Evolutionary conservation across 2,329 filamentous ascomycete species (phyloP), one percentile per base, ranked within the genome.

Genomic region (Rutstroemia sp.): DNA sequence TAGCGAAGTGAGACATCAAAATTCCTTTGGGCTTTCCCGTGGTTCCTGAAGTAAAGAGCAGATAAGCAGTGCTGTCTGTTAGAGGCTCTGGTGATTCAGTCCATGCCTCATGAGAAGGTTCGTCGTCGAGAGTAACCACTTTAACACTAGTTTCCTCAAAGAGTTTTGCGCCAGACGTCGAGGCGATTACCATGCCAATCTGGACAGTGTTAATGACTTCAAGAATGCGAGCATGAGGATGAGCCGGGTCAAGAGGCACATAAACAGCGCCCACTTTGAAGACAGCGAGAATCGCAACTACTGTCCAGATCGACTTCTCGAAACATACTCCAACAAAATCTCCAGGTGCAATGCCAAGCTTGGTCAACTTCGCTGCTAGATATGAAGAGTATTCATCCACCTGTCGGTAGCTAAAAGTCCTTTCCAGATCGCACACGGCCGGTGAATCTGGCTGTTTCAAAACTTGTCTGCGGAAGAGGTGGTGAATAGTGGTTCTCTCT

Each of bases 171-270:
- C 23, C 23, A 23, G 23, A 23, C 23, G 23, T 5, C 23, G 23
- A 23, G 23, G 23, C 23, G 23, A 23, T 23, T 5, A 23, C 23
- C 23, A 23, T 4, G 23, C 23, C 23, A 23, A 23, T 23, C 23
- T 23, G 23, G 23, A 23, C 23, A 23, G 23, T 23, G 23, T 23
- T 23, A 5, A 23, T 23, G 23, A 23, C 23, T 23, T 23, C 23
- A 23, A 23, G 55, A 14, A 65, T 47, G 9, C 69, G 65, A 2
- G 57, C 61, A 19, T 59, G 48, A 7, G 68, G 68, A 51, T 66
- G 60, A 2, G 56, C 57, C 12, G 68, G 64, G 53, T 71, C 67
- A 17, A 72, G 50, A n/a, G 66, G 60, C 19, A 71, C 65, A 45
- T 67, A 67, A 9, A 63, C 65, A 9, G 50, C 62, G 4, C 69